phyloP scores from a whole-genome alignment of 306 rosid genomes.

The Castanopsis chinensis region DNA sequence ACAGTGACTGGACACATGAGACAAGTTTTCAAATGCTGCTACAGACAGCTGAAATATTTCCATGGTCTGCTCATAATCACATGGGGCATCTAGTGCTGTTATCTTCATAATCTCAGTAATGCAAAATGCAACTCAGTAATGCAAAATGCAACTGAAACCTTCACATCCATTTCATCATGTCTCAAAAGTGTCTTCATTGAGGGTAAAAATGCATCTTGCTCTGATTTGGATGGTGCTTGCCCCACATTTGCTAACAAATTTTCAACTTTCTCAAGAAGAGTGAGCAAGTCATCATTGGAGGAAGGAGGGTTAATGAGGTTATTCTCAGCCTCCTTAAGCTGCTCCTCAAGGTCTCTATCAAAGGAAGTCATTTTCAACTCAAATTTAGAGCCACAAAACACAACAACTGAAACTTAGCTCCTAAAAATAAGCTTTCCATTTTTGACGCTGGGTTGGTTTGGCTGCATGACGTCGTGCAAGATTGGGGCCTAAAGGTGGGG shows the following conservation, averaged over 20 bases:
- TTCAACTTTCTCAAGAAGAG: conserved; percentile 55
- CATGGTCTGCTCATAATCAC: conserved; percentile 66
- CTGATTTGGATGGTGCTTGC: no score
- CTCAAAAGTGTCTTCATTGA: conserved; percentile 31
- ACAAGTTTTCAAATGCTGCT: conserved; percentile 53
- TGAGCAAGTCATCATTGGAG: conserved; percentile 44
- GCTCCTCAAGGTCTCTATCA: conserved; percentile 32
- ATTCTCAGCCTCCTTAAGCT: conserved; percentile 41
- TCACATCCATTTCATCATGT: conserved; percentile 49
- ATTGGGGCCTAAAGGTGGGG: no score
- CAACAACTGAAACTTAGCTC: not conserved
- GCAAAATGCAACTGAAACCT: conserved; percentile 51
- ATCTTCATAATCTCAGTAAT: conserved; percentile 61
- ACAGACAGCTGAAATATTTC: conserved; percentile 63
- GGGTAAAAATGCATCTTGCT: no score
- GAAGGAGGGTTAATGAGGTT: conserved; percentile 37
- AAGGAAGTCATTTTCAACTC: conserved; percentile 39
- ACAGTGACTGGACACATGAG: conserved; percentile 42
- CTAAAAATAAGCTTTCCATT: no score
- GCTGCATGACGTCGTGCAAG: no score
- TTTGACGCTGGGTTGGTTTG: no score
- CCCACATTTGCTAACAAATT: conserved; percentile 41
- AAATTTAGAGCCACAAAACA: conserved; percentile 9
- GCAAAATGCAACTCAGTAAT: not conserved
- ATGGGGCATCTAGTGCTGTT: conserved; percentile 76